Base-by-base conservation (phyloP, 768 basidiomycete genomes). In the Mycena alexandri region DNA sequence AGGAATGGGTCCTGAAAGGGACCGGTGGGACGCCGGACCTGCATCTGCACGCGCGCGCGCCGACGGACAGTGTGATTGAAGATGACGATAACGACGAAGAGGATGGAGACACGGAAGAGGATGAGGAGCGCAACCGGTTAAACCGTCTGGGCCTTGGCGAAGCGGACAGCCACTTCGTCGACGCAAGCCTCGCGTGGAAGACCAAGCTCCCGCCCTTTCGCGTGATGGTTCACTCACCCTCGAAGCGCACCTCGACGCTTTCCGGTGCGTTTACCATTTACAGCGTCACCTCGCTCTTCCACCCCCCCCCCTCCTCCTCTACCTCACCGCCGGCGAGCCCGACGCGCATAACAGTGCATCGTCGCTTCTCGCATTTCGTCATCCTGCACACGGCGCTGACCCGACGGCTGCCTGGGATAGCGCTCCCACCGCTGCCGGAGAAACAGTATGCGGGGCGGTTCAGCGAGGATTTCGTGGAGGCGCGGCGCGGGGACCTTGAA, bases 281-380 rank as follows among this genome's bases (percentile, higher is more conserved):
- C 77, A 86, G 76, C 64, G 85, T 95, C 61, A 93, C 93, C 2
- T 93, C 93, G 14, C 74, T 89, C n/a, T 94, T 94, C 78, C 77
- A 81, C 7, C 58, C 78, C 11, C n/a, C n/a, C n/a, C 73, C 80
- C 9, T 38, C 38, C 38, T 38, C 71, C 14, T 63, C 65, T 21
- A 56, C 50, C n/a, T 16, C 66, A 24, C 69, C 75, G 14, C 75
- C 79, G 5, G 64, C 77, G 6, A 79, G 84, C 2, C 81, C 87
- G 1, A 80, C 84, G 12, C 82, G 87, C 36, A 86, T 95, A 66
- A 94, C 91, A 0, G 94, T 95, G 42, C 83, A 91, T 41, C 85
- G 94, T 13, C 89, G 94, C 9, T 96, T 93, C 79, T 94, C 93
- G 5, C 92, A 95, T 65, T 96, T 96, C 72, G 88, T 90, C 29